Evolutionary conservation across 2,329 filamentous ascomycete species (phyloP).

Genomic region (Fusarium sp.): DNA sequence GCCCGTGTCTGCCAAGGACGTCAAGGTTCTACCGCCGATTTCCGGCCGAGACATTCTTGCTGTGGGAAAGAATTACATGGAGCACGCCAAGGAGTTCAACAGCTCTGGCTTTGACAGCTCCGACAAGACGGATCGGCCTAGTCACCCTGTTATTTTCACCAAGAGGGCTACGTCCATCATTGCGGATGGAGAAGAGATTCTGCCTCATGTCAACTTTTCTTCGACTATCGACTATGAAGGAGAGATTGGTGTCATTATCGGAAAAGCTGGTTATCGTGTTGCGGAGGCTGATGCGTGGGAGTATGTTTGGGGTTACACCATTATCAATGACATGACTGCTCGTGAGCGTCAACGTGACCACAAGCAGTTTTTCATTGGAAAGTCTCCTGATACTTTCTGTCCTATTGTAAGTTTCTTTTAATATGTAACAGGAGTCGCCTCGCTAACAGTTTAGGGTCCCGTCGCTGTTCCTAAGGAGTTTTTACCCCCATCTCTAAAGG

Average conservation of each 20-base stretch:
- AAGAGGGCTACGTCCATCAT: constrained; percentile 66
- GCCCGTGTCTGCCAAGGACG: constrained; percentile 43
- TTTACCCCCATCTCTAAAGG: constrained; percentile 55
- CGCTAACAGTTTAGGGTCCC: constrained; percentile 53
- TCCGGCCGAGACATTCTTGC: constrained; percentile 63
- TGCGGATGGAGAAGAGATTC: constrained; percentile 59
- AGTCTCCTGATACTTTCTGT: constrained; percentile 67
- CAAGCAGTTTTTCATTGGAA: constrained; percentile 71
- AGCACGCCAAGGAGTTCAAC: constrained; percentile 70
- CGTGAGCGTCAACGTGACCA: constrained; percentile 65
- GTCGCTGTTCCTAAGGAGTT: constrained; percentile 61
- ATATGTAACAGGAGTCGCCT: too few species aligned
- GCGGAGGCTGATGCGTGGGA: constrained; percentile 58
- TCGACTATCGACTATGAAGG: constrained; percentile 66
- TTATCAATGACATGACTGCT: constrained; percentile 66
- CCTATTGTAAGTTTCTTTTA: constrained; percentile 56
- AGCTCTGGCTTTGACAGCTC: constrained; percentile 64
- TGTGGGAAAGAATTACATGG: constrained; percentile 68
- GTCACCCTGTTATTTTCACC: constrained; percentile 68
- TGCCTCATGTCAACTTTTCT: constrained; percentile 60
- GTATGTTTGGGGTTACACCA: constrained; percentile 68
- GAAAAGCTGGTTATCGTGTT: constrained; percentile 59
- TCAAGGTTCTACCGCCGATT: constrained; percentile 60
- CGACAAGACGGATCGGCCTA: constrained; percentile 64
- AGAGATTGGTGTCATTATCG: constrained; percentile 68